Percentiles rank a stretch among this genome's conserved stretches.
These are phyloP conservation scores for Epichloe scottii DNA, from an alignment of 2,329 filamentous ascomycete species.

Conservation along the genomic window DNA sequence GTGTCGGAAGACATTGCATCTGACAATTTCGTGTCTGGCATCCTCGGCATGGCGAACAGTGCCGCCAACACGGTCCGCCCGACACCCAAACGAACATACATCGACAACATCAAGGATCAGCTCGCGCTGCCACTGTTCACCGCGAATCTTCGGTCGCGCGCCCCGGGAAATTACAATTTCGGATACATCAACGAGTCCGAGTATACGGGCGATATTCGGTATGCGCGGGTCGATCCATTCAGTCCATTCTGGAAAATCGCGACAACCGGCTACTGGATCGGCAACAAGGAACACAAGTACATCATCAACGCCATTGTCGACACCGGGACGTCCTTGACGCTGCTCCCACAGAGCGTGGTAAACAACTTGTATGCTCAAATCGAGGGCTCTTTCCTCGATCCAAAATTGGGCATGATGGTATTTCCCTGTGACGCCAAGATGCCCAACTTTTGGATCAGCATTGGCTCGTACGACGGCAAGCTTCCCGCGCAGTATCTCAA, in stretches of 20 bases:
- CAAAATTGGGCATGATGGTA: constrained; percentile 38
- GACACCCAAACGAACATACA: constrained; percentile 19
- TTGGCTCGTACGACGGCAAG: constrained; percentile 21
- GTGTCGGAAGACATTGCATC: constrained; percentile 34
- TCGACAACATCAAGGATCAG: constrained; percentile 21
- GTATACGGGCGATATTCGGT: constrained; percentile 45
- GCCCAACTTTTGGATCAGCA: constrained; percentile 27
- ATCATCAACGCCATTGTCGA: constrained; percentile 45
- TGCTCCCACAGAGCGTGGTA: constrained; percentile 41
- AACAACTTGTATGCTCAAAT: constrained; percentile 48
- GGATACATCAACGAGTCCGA: constrained; percentile 40
- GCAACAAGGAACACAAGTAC: constrained; percentile 13
- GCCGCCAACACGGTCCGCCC: constrained; percentile 22
- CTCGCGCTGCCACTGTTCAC: constrained; percentile 24
- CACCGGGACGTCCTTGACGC: constrained; percentile 57
- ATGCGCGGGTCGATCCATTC: constrained; percentile 35
- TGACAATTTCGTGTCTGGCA: constrained; percentile 23
- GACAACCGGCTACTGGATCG: constrained; percentile 42
- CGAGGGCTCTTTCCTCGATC: constrained; percentile 32
- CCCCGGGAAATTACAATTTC: constrained; percentile 27
- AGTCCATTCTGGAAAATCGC: constrained; percentile 52
- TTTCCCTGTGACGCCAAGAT: constrained; percentile 43
- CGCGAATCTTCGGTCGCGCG: constrained; percentile 19
- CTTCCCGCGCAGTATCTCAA: constrained; percentile 27
- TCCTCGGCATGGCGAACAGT: constrained; percentile 22